Percentiles rank a stretch among this genome's conserved stretches.
phyloP scores from a whole-genome alignment of 257 asterid genomes.

The Lycium ferocissimum region DNA sequence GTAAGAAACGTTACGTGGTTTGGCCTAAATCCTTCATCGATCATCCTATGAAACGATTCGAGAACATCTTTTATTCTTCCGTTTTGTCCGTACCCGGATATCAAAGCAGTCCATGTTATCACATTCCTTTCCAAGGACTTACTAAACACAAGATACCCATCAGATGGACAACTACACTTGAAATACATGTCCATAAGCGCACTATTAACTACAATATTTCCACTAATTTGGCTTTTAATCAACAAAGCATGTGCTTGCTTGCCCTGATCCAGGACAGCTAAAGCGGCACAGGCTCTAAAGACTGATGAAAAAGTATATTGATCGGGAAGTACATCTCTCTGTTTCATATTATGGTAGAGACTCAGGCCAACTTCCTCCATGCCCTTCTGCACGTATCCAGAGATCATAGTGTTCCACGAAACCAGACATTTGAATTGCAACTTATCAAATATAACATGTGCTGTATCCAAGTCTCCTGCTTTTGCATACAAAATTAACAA shows the following conservation, averaged over 20 bases:
- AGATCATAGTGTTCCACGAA: conserved; percentile 85
- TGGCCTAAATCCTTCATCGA: conserved; percentile 79
- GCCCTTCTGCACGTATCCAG: conserved; percentile 87
- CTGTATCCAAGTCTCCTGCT: conserved; percentile 67
- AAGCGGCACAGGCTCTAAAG: conserved; percentile 91
- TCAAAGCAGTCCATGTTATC: conserved; percentile 85
- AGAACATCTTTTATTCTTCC: conserved; percentile 75
- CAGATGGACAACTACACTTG: conserved; percentile 85
- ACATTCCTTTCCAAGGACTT: conserved; percentile 72
- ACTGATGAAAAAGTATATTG: conserved; percentile 89
- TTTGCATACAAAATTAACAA: conserved; percentile 83
- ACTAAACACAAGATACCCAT: conserved; percentile 70
- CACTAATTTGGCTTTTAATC: conserved; percentile 65
- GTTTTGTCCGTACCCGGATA: conserved; percentile 87
- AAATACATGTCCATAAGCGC: conserved; percentile 96
- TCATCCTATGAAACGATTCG: conserved; percentile 71
- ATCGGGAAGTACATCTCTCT: conserved; percentile 69
- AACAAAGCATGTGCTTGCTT: conserved; percentile 76
- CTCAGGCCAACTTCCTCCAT: conserved; percentile 74
- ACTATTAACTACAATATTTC: conserved; percentile 76
- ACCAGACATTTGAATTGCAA: conserved; percentile 56
- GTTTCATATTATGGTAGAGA: conserved; percentile 72
- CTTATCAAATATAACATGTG: conserved; percentile 65
- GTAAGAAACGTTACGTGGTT: conserved; percentile 89
- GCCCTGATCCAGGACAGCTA: conserved; percentile 84